A percentile compares a stretch with the other conserved stretches of the same genome.
Evolutionary conservation across 306 rosid genomes (phyloP).

Genomic region (Mimosa pudica): DNA sequence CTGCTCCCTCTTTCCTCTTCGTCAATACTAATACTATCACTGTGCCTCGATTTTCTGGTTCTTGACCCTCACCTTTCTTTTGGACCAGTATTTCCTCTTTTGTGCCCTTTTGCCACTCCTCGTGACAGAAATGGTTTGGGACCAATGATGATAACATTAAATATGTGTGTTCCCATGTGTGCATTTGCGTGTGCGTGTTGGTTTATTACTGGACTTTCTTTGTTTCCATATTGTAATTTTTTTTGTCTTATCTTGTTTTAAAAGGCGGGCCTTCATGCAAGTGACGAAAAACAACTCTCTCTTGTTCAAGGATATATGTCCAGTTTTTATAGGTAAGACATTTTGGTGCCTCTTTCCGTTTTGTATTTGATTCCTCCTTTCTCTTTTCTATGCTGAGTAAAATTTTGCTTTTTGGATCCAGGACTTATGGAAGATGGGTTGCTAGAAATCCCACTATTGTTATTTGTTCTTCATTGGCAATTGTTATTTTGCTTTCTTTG

Average conservation of each 20-base stretch:
- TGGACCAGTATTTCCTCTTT: background rate
- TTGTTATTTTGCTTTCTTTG: slow-evolving; percentile 74
- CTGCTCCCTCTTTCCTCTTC: background rate
- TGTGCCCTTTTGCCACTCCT: background rate
- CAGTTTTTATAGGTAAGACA: slow-evolving; percentile 74
- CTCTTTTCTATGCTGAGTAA: slow-evolving; percentile 5
- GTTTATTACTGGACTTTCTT: slow-evolving; percentile 24
- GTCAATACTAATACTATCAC: too few species aligned
- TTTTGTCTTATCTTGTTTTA: slow-evolving; percentile 21
- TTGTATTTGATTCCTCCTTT: background rate
- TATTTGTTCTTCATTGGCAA: slow-evolving; percentile 72
- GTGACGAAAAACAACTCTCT: slow-evolving; percentile 56
- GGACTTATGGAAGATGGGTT: slow-evolving; percentile 86
- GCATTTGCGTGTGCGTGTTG: background rate
- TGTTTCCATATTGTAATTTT: slow-evolving; percentile 4
- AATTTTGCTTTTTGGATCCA: slow-evolving; percentile 46
- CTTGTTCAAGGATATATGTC: slow-evolving; percentile 73
- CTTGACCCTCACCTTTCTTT: background rate
- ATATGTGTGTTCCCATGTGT: background rate
- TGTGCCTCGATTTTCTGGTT: background rate
- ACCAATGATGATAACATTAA: background rate
- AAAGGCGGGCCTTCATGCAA: slow-evolving; percentile 43
- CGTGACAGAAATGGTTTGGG: background rate
- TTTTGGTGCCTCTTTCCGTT: slow-evolving; percentile 27
- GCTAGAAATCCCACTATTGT: slow-evolving; percentile 76